Percentiles rank a stretch among this genome's conserved stretches.
Evolutionary conservation across 2,329 filamentous ascomycete species (phyloP).

Genomic region (Colletotrichum chrysophilum): DNA sequence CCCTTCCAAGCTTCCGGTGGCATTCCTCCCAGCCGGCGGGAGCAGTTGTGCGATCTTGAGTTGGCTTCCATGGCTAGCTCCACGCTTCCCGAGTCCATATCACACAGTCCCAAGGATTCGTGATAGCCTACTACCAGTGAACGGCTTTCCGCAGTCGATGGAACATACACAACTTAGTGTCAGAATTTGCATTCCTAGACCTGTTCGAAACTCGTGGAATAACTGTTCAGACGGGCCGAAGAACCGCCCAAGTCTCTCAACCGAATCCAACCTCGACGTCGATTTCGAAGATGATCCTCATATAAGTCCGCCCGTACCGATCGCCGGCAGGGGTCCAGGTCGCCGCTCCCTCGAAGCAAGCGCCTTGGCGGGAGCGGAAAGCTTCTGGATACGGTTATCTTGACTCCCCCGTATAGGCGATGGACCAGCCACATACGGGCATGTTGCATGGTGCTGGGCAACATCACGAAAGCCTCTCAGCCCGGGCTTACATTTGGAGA

Average conservation of each 20-base stretch:
- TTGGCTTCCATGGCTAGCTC: background rate
- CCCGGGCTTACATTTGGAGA: background rate
- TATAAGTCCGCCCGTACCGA: background rate
- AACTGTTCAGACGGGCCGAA: background rate
- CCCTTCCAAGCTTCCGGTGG: background rate
- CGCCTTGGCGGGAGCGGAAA: background rate
- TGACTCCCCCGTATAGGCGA: background rate
- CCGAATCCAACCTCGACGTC: background rate
- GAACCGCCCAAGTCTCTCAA: background rate
- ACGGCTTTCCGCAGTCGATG: background rate
- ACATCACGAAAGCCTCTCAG: background rate
- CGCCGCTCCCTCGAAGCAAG: background rate
- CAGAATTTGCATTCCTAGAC: background rate
- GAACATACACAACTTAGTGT: background rate
- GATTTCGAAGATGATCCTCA: background rate
- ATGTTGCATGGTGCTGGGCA: background rate
- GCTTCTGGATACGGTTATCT: background rate
- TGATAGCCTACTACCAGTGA: background rate
- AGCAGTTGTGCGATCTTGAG: background rate
- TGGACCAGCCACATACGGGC: background rate
- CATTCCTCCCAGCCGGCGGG: background rate
- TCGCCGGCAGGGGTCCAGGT: background rate
- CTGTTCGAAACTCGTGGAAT: too few species aligned
- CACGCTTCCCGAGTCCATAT: background rate
- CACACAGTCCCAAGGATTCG: too few species aligned